phyloP scores from a whole-genome alignment of 2,329 filamentous ascomycete genomes.

The Fusarium sp. region DNA sequence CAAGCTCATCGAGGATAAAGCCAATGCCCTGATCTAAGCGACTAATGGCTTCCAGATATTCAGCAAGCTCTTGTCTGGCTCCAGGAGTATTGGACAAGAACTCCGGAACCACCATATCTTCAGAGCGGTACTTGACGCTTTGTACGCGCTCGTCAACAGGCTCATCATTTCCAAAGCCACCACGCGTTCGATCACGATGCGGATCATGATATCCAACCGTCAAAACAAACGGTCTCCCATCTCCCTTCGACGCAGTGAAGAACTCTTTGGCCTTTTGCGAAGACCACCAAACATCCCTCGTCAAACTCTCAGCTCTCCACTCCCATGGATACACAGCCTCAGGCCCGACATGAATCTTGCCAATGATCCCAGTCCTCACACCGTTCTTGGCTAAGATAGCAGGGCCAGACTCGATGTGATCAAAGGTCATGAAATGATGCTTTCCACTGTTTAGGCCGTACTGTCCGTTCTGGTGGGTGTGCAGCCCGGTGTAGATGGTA shows the following conservation, averaged over 20 bases:
- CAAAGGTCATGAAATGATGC: constrained; percentile 55
- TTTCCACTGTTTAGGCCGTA: constrained; percentile 53
- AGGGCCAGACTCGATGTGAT: constrained; percentile 55
- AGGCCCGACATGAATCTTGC: constrained; percentile 60
- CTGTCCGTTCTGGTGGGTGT: constrained; percentile 57
- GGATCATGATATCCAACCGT: neutral
- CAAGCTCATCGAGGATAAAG: constrained; percentile 49
- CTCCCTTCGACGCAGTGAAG: neutral
- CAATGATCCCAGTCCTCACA: constrained; percentile 57
- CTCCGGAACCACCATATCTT: constrained; percentile 51
- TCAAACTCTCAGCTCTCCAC: neutral
- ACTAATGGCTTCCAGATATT: constrained; percentile 54
- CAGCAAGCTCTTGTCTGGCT: constrained; percentile 53
- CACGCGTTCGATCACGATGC: neutral
- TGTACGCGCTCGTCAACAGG: neutral
- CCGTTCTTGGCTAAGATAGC: constrained; percentile 50
- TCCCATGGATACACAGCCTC: neutral
- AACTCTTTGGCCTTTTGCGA: neutral
- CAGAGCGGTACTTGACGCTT: constrained; percentile 30
- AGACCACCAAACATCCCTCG: neutral
- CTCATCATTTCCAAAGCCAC: neutral
- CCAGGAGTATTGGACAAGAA: constrained; percentile 54
- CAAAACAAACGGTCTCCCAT: neutral
- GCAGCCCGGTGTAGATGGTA: constrained; percentile 59
- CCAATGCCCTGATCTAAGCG: constrained; percentile 55